These are phyloP conservation scores for Ceratopteris richardii DNA, from an alignment of 75 land plant genomes.

Conservation along the genomic window DNA sequence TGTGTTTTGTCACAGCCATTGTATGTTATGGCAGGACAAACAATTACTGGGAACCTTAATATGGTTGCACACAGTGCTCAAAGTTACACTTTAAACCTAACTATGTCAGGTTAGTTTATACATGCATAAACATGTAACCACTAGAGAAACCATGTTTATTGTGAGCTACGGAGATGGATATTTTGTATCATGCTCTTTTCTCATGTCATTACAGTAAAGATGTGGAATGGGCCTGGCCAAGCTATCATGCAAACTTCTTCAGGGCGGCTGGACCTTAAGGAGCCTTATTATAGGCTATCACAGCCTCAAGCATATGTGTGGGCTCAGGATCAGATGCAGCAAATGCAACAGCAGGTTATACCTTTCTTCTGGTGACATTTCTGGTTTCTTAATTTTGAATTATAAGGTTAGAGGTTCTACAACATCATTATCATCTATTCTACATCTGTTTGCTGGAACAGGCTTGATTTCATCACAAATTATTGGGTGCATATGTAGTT, in stretches of 20 bases:
- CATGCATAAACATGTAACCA: background rate
- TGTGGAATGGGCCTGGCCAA: slow-evolving; percentile 77
- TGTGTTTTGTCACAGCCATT: slow-evolving; percentile 90
- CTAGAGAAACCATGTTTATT: too few species aligned
- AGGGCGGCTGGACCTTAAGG: slow-evolving; percentile 83
- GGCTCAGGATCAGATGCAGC: slow-evolving; percentile 64
- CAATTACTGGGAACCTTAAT: slow-evolving; percentile 68
- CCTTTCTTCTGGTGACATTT: background rate
- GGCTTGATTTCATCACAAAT: too few species aligned
- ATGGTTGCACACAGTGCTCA: slow-evolving; percentile 88
- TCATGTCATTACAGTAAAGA: slow-evolving; percentile 55
- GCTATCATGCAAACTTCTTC: slow-evolving; percentile 84
- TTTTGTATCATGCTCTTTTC: too few species aligned
- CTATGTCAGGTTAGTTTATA: slow-evolving; percentile 54
- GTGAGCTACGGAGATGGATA: too few species aligned
- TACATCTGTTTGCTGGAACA: background rate
- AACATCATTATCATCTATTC: background rate
- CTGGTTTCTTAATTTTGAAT: too few species aligned
- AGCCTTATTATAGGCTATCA: slow-evolving; percentile 90
- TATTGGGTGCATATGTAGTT: too few species aligned
- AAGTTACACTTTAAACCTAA: slow-evolving; percentile 85
- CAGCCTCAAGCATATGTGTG: slow-evolving; percentile 70
- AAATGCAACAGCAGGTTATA: slow-evolving; percentile 39
- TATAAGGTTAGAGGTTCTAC: background rate
- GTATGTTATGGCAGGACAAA: slow-evolving; percentile 98